Evolutionary conservation across 1,284 basidiomycete species (phyloP), one percentile per base, ranked within the genome.

Genomic region (Austroboletus novae-zelandiae): DNA sequence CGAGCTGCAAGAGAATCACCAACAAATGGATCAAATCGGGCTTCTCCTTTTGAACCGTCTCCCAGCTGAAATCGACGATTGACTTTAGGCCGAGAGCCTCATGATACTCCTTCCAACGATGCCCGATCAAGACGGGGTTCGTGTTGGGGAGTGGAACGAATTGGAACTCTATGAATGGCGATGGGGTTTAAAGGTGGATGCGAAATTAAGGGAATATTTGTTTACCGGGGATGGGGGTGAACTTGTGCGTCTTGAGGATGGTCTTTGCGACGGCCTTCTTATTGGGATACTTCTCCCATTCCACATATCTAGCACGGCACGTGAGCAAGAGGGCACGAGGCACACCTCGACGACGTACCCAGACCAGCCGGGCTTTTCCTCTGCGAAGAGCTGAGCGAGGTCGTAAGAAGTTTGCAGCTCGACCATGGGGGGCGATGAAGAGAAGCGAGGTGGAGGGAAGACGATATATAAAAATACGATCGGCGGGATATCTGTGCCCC

Each of bases 71-170:
- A 54, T 78, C 74, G 47, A 78, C 74, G 50, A 80, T 73, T 25
- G 59, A 60, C 53, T 69, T 64, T 31, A 80, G 65, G 10, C 78
- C 79, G 44, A 81, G 69, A 1, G 71, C 75, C 46, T 73, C 70
- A 55, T 81, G 78, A 52, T 81, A 80, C 55, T 78, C 74, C 55
- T 79, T 80, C 77, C 78, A 81, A 20, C 79, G 74, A 54, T 75
- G 61, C 9, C 78, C 78, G 43, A 76, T 68, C 14, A 81, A 66
- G 43, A 80, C 66, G 0, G 78, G 78, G 51, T 80, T 81, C n/a
- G 75, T 78, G 29, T 72, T 66, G 1, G 77, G 78, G 8, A 80
- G 68, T 3, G 77, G 77, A 8, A 68, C 73, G 29, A 75, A 69
- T 57, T 80, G 78, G 54, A 80, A 80, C 52, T 80, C 56, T 60